Conservation (phyloP, 176 grass and related monocot genomes). For the Cymbopogon citratus region DNA sequence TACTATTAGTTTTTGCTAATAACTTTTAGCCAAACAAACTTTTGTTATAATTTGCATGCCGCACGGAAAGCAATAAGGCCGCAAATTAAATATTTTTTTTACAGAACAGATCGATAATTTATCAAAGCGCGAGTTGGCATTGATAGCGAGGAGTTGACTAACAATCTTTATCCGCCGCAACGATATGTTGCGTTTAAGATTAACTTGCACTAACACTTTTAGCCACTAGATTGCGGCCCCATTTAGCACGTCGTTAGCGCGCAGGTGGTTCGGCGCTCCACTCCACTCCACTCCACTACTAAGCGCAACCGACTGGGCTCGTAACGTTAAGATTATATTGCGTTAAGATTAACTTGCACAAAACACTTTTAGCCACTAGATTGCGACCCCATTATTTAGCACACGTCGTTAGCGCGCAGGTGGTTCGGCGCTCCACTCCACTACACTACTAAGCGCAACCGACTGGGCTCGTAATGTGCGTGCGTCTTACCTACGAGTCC, state of each 20-base stretch:
- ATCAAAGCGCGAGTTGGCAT: neutral
- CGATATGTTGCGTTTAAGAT: neutral
- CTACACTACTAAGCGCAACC: neutral
- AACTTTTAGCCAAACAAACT: neutral
- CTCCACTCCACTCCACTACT: constrained; percentile 21
- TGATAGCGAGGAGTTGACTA: neutral
- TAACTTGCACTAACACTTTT: neutral
- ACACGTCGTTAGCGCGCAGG: neutral
- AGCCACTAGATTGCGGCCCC: neutral
- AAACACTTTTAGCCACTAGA: neutral
- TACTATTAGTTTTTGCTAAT: neutral
- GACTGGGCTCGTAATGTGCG: no score
- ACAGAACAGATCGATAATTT: neutral
- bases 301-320: neutral
- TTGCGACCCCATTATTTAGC: neutral
- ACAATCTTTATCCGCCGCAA: neutral
- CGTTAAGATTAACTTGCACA: neutral
- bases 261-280: neutral
- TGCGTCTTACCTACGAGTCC: neutral
- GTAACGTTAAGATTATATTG: neutral
- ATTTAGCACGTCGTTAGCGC: neutral
- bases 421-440: neutral
- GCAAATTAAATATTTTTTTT: neutral
- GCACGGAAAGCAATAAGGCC: neutral
- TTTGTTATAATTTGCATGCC: neutral